phyloP scores from a whole-genome alignment of 495 filamentous ascomycete genomes.

The Neurospora sublineolata region DNA sequence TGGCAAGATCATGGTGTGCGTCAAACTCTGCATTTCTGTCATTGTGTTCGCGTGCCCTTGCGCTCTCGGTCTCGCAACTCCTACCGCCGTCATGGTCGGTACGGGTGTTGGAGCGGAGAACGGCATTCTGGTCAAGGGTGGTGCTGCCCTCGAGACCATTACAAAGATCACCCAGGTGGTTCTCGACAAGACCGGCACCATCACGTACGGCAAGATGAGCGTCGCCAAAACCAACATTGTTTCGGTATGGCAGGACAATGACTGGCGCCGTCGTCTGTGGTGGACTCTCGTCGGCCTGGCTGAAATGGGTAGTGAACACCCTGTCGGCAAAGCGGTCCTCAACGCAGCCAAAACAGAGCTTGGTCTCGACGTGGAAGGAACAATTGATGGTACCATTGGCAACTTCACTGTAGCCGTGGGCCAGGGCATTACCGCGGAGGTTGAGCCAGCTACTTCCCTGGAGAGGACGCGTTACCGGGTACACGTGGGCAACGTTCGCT shows the following conservation, averaged over 20 bases:
- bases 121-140: conserved; percentile 93
- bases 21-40: conserved; percentile 96
- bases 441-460: conserved; percentile 59
- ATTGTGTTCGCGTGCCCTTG: conserved; percentile 98
- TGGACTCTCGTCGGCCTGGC: conserved; percentile 89
- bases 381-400: conserved; percentile 68
- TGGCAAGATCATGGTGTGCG: conserved; percentile 87
- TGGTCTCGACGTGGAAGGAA: conserved; percentile 56
- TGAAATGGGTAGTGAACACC: conserved; percentile 91
- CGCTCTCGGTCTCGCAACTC: conserved; percentile 84
- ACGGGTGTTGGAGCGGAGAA: conserved; percentile 95
- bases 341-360: conserved; percentile 61
- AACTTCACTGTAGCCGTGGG: conserved; percentile 80
- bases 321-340: conserved; percentile 78
- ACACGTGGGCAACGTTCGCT: conserved; percentile 69
- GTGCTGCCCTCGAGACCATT: conserved; percentile 81
- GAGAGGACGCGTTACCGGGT: conserved; percentile 63
- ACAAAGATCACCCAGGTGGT: conserved; percentile 88
- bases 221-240: conserved; percentile 60
- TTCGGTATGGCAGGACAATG: conserved; percentile 54
- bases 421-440: conserved; percentile 69
- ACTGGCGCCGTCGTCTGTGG: conserved; percentile 68
- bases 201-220: conserved; percentile 91
- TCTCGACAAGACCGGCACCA: conserved; percentile 97
- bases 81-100: conserved; percentile 97